A percentile compares a stretch with the other conserved stretches of the same genome.
Evolutionary conservation across 2,329 filamentous ascomycete species (phyloP).

Genomic region (Blumeria hordei): DNA sequence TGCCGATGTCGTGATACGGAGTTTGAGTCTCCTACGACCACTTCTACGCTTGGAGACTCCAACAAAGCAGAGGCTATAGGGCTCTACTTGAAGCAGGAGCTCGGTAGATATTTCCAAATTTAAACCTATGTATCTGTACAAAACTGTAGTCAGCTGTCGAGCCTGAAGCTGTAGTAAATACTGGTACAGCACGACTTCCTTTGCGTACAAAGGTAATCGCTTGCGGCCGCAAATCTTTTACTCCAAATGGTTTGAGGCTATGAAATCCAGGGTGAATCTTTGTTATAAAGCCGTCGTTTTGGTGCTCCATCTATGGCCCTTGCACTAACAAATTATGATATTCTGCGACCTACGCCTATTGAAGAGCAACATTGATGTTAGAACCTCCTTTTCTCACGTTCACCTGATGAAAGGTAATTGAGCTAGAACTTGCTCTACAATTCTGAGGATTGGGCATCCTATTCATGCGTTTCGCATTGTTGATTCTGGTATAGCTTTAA

Average conservation of each 20-base stretch:
- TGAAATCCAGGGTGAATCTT: neutral
- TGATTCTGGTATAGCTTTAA: neutral
- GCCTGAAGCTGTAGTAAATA: no score
- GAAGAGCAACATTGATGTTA: neutral
- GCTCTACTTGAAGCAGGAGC: no score
- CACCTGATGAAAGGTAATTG: neutral
- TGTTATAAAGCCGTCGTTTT: neutral
- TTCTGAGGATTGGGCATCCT: neutral
- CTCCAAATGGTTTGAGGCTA: neutral
- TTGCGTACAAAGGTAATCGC: no score
- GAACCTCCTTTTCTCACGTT: neutral
- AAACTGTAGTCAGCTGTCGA: no score
- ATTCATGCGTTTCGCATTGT: neutral
- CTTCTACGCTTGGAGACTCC: no score
- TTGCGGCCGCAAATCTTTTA: no score
- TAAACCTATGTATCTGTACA: no score
- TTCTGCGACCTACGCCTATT: neutral
- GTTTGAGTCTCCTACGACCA: no score
- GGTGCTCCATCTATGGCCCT: neutral
- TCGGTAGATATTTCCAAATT: no score
- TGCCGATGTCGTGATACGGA: no score
- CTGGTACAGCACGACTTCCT: no score
- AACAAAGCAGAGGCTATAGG: no score
- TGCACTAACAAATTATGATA: neutral
- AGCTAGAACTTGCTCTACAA: neutral